Conservation (phyloP, 164 flowering plant species). For the Vitis rotundifolia region DNA sequence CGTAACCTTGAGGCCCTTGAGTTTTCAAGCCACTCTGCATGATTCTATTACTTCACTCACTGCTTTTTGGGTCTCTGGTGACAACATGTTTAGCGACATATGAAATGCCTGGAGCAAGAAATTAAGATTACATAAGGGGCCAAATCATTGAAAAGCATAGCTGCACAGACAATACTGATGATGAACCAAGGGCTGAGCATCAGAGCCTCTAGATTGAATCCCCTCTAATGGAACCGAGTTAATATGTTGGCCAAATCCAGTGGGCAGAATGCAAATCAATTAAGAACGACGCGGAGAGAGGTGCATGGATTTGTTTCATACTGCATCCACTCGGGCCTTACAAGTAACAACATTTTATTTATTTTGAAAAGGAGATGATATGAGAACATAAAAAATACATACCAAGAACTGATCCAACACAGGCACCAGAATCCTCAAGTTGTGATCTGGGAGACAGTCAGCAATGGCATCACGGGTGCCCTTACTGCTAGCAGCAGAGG, state of each 20-base stretch:
- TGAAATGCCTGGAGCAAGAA: slow-evolving; percentile 71
- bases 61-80: slow-evolving; percentile 78
- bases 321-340: too few species aligned
- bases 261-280: too few species aligned
- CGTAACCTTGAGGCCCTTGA: background rate
- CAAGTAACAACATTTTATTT: too few species aligned
- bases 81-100: slow-evolving; percentile 82
- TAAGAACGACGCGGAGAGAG: too few species aligned
- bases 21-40: slow-evolving; percentile 54
- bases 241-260: too few species aligned
- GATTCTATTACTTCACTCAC: slow-evolving; percentile 95
- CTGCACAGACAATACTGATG: too few species aligned
- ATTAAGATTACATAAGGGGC: background rate
- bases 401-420: slow-evolving; percentile 98
- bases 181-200: too few species aligned
- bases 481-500: slow-evolving; percentile 42
- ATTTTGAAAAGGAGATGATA: background rate
- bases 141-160: background rate
- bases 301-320: too few species aligned
- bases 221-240: too few species aligned
- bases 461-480: slow-evolving; percentile 70
- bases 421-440: slow-evolving; percentile 74
- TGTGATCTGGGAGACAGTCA: slow-evolving; percentile 66
- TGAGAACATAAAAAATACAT: slow-evolving; percentile 24
- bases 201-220: too few species aligned